Evolutionary conservation across 305 asterid genomes (phyloP).

Genomic region (Galium porrigens): DNA sequence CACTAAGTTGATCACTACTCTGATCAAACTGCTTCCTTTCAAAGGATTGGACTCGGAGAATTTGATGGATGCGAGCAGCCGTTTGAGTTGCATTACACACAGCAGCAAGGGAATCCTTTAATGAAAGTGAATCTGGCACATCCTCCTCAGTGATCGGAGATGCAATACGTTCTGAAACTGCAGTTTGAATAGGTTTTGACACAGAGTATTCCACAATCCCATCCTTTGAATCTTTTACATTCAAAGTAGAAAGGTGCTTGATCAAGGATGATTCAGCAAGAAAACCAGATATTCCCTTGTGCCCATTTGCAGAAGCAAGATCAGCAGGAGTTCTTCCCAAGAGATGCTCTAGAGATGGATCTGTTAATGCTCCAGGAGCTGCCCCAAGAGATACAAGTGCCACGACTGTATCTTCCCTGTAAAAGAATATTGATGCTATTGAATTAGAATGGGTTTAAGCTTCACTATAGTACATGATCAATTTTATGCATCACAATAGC

Average conservation of each 20-base stretch:
- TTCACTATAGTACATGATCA: background rate
- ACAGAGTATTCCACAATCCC: constrained; percentile 27
- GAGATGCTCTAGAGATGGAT: constrained; percentile 62
- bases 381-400: constrained; percentile 75
- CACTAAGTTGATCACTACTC: constrained; percentile 26
- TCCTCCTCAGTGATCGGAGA: constrained; percentile 47
- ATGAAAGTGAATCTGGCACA: constrained; percentile 46
- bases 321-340: constrained; percentile 71
- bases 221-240: constrained; percentile 37
- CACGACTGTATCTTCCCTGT: constrained; percentile 79
- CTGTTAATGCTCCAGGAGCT: constrained; percentile 56
- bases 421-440: constrained; percentile 4
- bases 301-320: constrained; percentile 75
- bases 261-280: constrained; percentile 72
- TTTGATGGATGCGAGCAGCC: constrained; percentile 83
- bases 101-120: constrained; percentile 88
- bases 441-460: background rate
- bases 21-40: constrained; percentile 54
- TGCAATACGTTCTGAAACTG: constrained; percentile 55
- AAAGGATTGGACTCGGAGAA: constrained; percentile 72
- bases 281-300: constrained; percentile 92
- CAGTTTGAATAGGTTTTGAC: constrained; percentile 29
- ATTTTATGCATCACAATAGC: background rate
- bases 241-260: constrained; percentile 44
- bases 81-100: constrained; percentile 87